A percentile compares a stretch with the other conserved stretches of the same genome.
phyloP scores from a whole-genome alignment of 2,329 filamentous ascomycete genomes.

The Ceratocystis eucalypticola region DNA sequence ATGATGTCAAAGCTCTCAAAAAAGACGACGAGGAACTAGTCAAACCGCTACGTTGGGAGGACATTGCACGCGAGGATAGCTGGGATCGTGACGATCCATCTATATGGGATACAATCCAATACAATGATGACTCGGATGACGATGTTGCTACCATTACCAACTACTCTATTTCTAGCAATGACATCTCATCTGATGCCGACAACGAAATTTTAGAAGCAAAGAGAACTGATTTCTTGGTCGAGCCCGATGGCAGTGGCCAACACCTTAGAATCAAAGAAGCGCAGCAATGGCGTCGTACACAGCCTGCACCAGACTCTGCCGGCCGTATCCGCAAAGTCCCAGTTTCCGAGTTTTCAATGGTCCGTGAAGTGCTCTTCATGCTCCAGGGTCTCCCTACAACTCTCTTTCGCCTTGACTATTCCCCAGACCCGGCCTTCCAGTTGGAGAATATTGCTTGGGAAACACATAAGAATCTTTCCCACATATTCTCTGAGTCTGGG shows the following conservation, averaged over 20 bases:
- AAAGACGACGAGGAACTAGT: conserved; percentile 29
- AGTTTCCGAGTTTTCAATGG: conserved; percentile 57
- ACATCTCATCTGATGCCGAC: conserved; percentile 22
- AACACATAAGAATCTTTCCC: conserved; percentile 36
- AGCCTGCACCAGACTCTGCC: conserved; percentile 27
- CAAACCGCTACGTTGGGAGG: conserved; percentile 56
- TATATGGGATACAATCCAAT: conserved; percentile 60
- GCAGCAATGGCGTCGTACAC: conserved; percentile 28
- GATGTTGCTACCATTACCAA: conserved; percentile 28
- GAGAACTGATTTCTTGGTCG: conserved; percentile 27
- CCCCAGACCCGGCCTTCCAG: conserved; percentile 32
- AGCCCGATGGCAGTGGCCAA: conserved; percentile 25
- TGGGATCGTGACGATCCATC: conserved; percentile 48
- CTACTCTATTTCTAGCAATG: conserved; percentile 26
- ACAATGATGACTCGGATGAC: conserved; percentile 52
- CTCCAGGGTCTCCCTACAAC: conserved; percentile 63
- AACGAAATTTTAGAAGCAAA: not conserved
- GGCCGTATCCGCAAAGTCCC: conserved; percentile 29
- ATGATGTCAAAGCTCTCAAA: conserved; percentile 43
- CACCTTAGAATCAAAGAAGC: conserved; percentile 25
- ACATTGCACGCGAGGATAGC: conserved; percentile 64
- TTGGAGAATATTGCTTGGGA: conserved; percentile 37
- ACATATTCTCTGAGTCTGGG: conserved; percentile 35
- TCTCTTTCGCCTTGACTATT: conserved; percentile 43
- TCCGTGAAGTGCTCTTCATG: conserved; percentile 76